phyloP scores from a whole-genome alignment of 2,329 filamentous ascomycete species.

The Teratosphaeria nubilosa region DNA sequence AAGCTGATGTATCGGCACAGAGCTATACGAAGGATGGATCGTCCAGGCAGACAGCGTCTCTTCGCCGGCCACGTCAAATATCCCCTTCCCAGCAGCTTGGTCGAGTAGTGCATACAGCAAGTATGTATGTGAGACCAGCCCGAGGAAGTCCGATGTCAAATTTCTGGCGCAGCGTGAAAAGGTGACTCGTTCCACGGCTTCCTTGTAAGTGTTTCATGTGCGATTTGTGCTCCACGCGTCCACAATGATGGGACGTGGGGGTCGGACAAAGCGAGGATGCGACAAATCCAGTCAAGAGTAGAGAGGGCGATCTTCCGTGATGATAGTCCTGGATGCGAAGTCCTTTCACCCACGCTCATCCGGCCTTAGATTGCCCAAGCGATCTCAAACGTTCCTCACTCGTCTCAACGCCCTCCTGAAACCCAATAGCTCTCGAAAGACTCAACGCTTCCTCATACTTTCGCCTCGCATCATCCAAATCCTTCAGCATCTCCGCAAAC shows the following conservation, averaged over 20 bases:
- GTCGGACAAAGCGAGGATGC: not conserved
- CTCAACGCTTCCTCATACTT: conserved; percentile 60
- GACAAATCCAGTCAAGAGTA: not conserved
- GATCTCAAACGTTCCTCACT: conserved; percentile 28
- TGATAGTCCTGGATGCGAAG: not conserved
- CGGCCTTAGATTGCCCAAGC: not conserved
- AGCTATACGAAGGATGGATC: not conserved
- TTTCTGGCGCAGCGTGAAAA: not conserved
- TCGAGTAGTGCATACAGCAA: not conserved
- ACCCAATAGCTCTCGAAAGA: conserved; percentile 42
- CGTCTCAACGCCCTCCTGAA: conserved; percentile 35
- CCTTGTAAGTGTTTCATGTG: not conserved
- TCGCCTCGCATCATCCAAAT: conserved; percentile 52
- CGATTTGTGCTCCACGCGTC: not conserved
- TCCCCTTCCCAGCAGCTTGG: not conserved
- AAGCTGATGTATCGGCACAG: not conserved
- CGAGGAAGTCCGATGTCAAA: not conserved
- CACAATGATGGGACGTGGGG: not conserved
- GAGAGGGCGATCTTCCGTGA: not conserved
- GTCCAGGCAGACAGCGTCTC: not conserved
- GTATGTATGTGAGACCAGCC: not conserved
- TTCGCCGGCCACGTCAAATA: not conserved
- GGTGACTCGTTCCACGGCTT: not conserved
- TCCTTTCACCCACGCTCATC: not conserved
- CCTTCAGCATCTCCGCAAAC: conserved; percentile 65